phyloP scores from a whole-genome alignment of 2,329 filamentous ascomycete species.

The Colletotrichum tropicale region DNA sequence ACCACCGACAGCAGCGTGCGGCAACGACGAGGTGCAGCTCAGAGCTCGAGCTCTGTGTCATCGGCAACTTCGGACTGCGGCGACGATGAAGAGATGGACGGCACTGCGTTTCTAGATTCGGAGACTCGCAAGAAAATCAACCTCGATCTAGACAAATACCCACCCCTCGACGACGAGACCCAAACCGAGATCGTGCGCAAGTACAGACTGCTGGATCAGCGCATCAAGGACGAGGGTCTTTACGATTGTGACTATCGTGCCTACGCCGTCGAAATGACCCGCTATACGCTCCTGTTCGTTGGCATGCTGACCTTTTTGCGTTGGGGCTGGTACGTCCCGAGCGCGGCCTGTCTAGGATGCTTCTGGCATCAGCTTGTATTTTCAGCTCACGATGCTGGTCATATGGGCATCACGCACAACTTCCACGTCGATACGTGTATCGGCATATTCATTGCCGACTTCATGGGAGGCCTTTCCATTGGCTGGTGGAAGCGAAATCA shows the following conservation, averaged over 20 bases:
- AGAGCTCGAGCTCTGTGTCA: constrained; percentile 43
- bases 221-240: constrained; percentile 75
- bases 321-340: constrained; percentile 69
- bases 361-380: constrained; percentile 97
- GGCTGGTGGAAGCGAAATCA: constrained; percentile 98
- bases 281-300: constrained; percentile 73
- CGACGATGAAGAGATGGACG: constrained; percentile 49
- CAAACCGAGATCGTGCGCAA: constrained; percentile 80
- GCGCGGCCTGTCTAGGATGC: constrained; percentile 76
- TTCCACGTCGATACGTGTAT: constrained; percentile 85
- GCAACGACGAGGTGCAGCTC: constrained; percentile 28
- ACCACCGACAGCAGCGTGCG: constrained; percentile 31
- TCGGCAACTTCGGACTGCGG: constrained; percentile 61
- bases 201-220: constrained; percentile 78
- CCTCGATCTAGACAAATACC: constrained; percentile 81
- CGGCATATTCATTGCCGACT: constrained; percentile 90
- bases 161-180: constrained; percentile 72
- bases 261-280: constrained; percentile 75
- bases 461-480: constrained; percentile 84
- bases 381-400: constrained; percentile 90
- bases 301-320: constrained; percentile 66
- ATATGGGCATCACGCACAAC: constrained; percentile 96
- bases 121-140: constrained; percentile 77
- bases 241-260: constrained; percentile 85
- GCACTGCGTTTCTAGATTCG: constrained; percentile 72